These are phyloP conservation scores for Sedum album DNA, from an alignment of 164 flowering plant species.

Conservation along the genomic window DNA sequence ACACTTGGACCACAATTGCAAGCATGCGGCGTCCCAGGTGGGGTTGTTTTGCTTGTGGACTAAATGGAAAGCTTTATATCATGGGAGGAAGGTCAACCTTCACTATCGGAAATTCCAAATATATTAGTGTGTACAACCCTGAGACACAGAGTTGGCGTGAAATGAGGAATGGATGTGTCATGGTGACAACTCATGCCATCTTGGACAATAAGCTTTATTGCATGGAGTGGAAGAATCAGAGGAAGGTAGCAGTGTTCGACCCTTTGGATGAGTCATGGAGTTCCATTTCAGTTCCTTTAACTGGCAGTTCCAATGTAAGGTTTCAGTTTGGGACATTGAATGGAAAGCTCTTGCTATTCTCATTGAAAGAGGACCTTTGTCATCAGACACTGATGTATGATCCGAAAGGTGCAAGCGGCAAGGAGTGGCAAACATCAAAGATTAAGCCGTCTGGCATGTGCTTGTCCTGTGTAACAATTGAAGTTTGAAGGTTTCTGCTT, in stretches of 20 bases:
- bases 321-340: conserved; percentile 71
- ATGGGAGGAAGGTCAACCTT: conserved; percentile 95
- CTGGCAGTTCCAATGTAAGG: conserved; percentile 67
- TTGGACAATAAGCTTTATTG: conserved; percentile 72
- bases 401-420: conserved; percentile 64
- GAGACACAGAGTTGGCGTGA: conserved; percentile 61
- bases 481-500: conserved; percentile 33
- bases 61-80: conserved; percentile 50
- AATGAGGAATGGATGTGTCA: conserved; percentile 90
- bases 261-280: conserved; percentile 69
- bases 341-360: conserved; percentile 71
- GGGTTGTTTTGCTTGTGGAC: background rate
- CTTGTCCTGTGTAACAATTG: conserved; percentile 68
- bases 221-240: conserved; percentile 91
- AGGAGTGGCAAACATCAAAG: conserved; percentile 66
- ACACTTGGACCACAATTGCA: background rate
- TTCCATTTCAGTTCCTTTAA: conserved; percentile 40
- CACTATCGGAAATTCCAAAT: conserved; percentile 84
- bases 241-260: conserved; percentile 58
- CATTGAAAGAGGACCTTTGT: conserved; percentile 42
- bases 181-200: conserved; percentile 95
- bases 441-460: conserved; percentile 62
- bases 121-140: conserved; percentile 70
- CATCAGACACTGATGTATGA: conserved; percentile 52
- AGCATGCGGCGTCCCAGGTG: background rate